phyloP scores from a whole-genome alignment of 108 stramenopile genomes.

The Skeletonema menzelii region DNA sequence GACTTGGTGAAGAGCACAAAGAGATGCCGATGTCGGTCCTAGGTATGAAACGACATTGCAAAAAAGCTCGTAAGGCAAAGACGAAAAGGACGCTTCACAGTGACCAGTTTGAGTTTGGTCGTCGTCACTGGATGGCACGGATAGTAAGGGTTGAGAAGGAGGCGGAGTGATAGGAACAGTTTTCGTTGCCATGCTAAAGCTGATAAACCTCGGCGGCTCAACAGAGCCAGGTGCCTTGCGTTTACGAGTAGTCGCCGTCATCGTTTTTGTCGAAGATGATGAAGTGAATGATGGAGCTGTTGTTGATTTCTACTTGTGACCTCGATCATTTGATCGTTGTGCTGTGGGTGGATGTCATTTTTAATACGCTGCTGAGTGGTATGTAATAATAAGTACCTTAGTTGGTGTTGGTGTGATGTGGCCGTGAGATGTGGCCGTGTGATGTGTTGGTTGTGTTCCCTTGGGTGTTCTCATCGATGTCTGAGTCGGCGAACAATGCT shows the following conservation, averaged over 20 bases:
- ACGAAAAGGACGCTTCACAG: constrained; percentile 6
- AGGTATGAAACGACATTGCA: constrained; percentile 22
- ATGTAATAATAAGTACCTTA: too few relatives aligned
- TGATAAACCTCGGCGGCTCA: constrained; percentile 9
- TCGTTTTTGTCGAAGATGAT: not conserved
- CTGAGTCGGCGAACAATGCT: not conserved
- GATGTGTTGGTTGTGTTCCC: too few relatives aligned
- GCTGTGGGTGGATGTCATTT: not conserved
- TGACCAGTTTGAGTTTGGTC: not conserved
- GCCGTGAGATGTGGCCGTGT: not conserved
- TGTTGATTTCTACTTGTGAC: not conserved
- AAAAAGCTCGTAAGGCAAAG: constrained; percentile 16
- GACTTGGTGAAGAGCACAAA: constrained; percentile 9
- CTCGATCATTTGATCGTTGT: not conserved
- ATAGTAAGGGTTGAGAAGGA: not conserved
- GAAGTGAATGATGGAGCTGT: not conserved
- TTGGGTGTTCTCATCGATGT: not conserved
- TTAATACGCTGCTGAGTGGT: not conserved
- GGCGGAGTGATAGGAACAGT: not conserved
- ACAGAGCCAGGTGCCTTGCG: constrained; percentile 1
- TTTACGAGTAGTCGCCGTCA: not conserved
- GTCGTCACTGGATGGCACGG: not conserved
- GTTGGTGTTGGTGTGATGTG: not conserved
- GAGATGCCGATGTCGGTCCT: constrained; percentile 26
- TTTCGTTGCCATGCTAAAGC: not conserved